Evolutionary conservation across 2,329 filamentous ascomycete species (phyloP).

Genomic region (Gnomoniopsis smithogilvyi): DNA sequence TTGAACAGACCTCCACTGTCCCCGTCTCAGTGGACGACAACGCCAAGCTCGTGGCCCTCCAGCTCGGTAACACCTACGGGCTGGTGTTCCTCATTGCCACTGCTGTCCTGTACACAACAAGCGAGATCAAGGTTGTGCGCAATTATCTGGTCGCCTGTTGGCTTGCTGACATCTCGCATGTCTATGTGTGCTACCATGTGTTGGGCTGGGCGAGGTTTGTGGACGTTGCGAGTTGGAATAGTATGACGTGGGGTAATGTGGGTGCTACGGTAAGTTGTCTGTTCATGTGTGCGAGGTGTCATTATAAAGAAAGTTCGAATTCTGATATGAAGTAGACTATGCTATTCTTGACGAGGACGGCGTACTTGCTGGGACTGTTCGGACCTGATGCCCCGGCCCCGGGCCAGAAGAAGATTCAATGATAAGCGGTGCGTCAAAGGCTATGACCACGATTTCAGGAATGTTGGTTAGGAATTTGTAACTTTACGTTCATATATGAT

Average conservation of each 20-base stretch:
- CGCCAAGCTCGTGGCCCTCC: conserved; percentile 57
- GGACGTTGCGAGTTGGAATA: conserved; percentile 60
- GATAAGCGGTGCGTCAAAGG: neutral
- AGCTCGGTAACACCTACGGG: conserved; percentile 69
- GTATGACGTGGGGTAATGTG: conserved; percentile 71
- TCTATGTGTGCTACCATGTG: conserved; percentile 57
- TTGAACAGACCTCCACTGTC: conserved; percentile 52
- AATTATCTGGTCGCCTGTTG: conserved; percentile 65
- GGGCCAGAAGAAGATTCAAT: conserved; percentile 21
- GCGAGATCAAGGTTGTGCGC: conserved; percentile 62
- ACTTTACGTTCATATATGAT: no score
- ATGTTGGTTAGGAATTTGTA: neutral
- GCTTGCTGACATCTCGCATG: conserved; percentile 65
- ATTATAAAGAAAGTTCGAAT: neutral
- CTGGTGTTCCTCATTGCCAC: conserved; percentile 63
- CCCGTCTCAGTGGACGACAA: conserved; percentile 37
- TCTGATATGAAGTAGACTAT: conserved; percentile 36
- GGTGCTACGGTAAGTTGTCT: conserved; percentile 53
- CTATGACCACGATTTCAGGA: neutral
- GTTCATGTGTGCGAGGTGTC: neutral
- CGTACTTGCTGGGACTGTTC: conserved; percentile 59
- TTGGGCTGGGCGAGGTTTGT: conserved; percentile 54
- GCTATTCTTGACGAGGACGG: conserved; percentile 52
- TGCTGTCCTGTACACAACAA: conserved; percentile 61
- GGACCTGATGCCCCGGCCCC: conserved; percentile 38